A percentile compares a stretch with the other conserved stretches of the same genome.
These are phyloP conservation scores for Strobilomyces confusus DNA, from an alignment of 768 basidiomycete species.

Conservation along the genomic window DNA sequence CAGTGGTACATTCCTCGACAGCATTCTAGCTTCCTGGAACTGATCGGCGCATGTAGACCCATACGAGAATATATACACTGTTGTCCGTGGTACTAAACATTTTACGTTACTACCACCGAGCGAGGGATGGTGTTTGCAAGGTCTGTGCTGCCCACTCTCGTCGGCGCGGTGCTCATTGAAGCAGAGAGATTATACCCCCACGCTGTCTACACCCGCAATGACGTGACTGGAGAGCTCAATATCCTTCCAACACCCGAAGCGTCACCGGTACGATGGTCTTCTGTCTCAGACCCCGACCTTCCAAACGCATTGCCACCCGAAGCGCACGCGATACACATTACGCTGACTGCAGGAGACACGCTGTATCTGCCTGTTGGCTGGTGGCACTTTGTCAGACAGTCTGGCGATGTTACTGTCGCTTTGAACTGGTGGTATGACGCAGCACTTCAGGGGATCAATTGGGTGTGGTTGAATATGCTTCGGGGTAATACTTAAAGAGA, in stretches of 20 bases:
- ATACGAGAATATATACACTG: constrained; percentile 92
- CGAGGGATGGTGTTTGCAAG: constrained; percentile 81
- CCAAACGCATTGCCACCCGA: constrained; percentile 44
- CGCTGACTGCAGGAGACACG: constrained; percentile 67
- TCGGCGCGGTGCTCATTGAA: constrained; percentile 9
- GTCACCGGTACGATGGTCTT: constrained; percentile 76
- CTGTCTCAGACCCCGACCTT: constrained; percentile 55
- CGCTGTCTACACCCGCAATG: constrained; percentile 53
- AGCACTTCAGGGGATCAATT: constrained; percentile 65
- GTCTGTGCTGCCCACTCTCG: constrained; percentile 38
- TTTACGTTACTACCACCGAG: constrained; percentile 86
- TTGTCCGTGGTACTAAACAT: constrained; percentile 78
- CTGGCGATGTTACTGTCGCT: constrained; percentile 58
- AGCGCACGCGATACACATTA: constrained; percentile 64
- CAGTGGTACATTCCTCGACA: constrained; percentile 51
- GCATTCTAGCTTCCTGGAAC: not conserved
- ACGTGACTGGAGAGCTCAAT: constrained; percentile 19
- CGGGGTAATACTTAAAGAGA: constrained; percentile 40
- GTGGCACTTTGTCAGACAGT: constrained; percentile 90
- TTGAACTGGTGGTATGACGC: constrained; percentile 91
- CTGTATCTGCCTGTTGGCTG: constrained; percentile 90
- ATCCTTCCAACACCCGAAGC: constrained; percentile 32
- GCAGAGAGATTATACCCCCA: constrained; percentile 62
- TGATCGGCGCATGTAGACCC: constrained; percentile 49
- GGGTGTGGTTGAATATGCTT: constrained; percentile 65